Conservation (phyloP, 2,329 filamentous ascomycete species). For the Incumbomyces delicatus region DNA sequence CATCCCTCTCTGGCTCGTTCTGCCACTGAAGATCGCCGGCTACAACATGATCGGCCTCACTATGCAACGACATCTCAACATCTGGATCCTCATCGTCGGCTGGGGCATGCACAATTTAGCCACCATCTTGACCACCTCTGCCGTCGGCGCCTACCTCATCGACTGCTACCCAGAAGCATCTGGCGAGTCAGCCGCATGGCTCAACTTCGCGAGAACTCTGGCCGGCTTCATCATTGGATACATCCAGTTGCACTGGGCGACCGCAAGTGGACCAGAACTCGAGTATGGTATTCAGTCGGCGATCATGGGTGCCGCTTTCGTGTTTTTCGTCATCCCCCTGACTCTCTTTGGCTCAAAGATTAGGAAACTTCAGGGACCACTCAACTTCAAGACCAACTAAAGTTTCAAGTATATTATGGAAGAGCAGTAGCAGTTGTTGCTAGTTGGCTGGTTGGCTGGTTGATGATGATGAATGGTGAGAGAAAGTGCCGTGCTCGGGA, state of each 20-base stretch:
- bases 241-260: constrained; percentile 43
- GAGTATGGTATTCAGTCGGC: constrained; percentile 39
- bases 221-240: constrained; percentile 36
- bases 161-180: constrained; percentile 44
- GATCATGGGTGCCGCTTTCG: constrained; percentile 29
- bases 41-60: constrained; percentile 36
- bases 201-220: constrained; percentile 40
- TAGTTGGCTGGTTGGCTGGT: too few relatives aligned
- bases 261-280: constrained; percentile 31
- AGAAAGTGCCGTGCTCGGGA: too few relatives aligned
- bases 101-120: constrained; percentile 47
- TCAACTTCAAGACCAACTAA: constrained; percentile 22
- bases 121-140: constrained; percentile 45
- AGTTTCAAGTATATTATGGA: too few relatives aligned
- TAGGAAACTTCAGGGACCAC: constrained; percentile 27
- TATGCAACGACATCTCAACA: constrained; percentile 39
- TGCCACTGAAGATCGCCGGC: constrained; percentile 38
- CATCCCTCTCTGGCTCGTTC: constrained; percentile 36
- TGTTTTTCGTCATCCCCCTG: constrained; percentile 25
- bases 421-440: too few relatives aligned
- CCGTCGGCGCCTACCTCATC: constrained; percentile 41
- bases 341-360: constrained; percentile 29
- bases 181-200: constrained; percentile 43
- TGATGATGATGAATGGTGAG: too few relatives aligned
- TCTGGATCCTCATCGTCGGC: constrained; percentile 36